phyloP scores from a whole-genome alignment of 352 stramenopile genomes.

The Phytophthora quininea region DNA sequence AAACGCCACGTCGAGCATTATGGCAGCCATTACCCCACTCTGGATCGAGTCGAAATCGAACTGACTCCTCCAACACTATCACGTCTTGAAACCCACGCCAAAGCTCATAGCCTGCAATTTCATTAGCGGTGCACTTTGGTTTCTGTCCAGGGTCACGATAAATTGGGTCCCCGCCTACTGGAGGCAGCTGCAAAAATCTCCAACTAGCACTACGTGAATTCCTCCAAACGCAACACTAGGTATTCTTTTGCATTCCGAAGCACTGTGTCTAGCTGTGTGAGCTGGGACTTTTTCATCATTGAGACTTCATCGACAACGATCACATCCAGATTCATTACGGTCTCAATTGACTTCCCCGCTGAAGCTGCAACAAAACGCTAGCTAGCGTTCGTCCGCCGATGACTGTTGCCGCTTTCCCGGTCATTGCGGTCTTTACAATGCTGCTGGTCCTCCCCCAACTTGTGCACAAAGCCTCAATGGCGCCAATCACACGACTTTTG shows the following conservation, averaged over 20 bases:
- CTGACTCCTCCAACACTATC: slow-evolving; percentile 5
- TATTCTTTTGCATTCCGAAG: not conserved
- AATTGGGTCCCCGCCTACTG: not conserved
- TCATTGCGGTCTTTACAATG: not conserved
- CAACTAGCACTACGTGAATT: not conserved
- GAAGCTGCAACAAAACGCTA: not conserved
- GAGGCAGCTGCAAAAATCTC: slow-evolving; percentile 1
- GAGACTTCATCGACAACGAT: not conserved
- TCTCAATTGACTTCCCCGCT: not conserved
- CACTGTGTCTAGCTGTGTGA: not conserved
- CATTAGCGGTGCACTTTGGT: not conserved
- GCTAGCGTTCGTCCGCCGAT: not conserved
- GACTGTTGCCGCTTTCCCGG: not conserved
- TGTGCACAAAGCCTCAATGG: not conserved
- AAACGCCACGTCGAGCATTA: not conserved
- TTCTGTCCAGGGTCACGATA: not conserved
- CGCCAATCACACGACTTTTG: not conserved
- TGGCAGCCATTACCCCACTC: slow-evolving; percentile 7
- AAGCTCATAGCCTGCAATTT: not conserved
- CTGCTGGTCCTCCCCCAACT: not conserved
- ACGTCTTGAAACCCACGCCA: not conserved
- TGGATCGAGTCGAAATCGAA: slow-evolving; percentile 7
- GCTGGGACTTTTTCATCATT: not conserved
- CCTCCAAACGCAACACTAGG: slow-evolving; percentile 3
- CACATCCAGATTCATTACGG: not conserved